These are phyloP conservation scores for Mycena galopus DNA, from an alignment of 768 basidiomycete genomes.

Conservation along the genomic window DNA sequence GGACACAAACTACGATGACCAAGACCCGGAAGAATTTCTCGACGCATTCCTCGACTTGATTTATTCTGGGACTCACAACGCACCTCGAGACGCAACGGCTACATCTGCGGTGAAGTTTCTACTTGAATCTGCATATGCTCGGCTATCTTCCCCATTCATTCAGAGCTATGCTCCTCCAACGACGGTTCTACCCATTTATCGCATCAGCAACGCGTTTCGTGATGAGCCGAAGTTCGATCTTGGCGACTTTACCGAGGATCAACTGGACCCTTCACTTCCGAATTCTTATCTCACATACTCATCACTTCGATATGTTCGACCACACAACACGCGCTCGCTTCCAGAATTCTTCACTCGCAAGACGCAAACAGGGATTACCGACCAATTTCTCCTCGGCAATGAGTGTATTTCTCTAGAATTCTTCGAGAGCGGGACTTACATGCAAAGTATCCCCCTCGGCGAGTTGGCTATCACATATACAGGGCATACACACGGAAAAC, in stretches of 20 bases:
- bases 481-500: slow-evolving; percentile 16
- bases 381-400: background rate
- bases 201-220: background rate
- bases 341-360: background rate
- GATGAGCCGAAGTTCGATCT: background rate
- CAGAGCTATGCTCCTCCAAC: background rate
- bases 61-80: too few relatives aligned
- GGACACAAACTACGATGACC: too few relatives aligned
- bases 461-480: background rate
- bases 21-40: too few relatives aligned
- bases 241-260: background rate
- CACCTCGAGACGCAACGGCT: too few relatives aligned
- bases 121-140: background rate
- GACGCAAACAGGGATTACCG: background rate
- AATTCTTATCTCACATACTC: background rate
- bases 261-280: background rate
- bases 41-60: too few relatives aligned
- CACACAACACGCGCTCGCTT: background rate
- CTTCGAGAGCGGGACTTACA: background rate
- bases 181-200: background rate
- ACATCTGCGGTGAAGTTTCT: slow-evolving; percentile 2
- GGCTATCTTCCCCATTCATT: background rate
- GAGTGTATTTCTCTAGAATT: background rate
- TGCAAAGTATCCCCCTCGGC: slow-evolving; percentile 23
- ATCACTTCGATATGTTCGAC: background rate